phyloP scores from a whole-genome alignment of 179 eudicot species.

The Dionaea muscipula region DNA sequence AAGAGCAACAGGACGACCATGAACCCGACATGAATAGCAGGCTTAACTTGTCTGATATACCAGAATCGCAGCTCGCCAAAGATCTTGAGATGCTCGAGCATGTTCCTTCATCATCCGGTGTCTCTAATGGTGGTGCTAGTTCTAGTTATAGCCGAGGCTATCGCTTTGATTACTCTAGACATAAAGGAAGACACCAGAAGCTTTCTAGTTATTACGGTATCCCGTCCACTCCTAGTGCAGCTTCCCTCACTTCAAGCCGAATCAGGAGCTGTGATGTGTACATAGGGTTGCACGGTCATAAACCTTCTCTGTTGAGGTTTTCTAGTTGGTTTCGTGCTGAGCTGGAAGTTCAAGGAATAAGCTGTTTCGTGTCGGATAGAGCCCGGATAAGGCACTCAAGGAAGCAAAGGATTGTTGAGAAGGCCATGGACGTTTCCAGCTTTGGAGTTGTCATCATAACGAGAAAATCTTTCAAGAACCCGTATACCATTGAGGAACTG shows the following conservation, averaged over 20 bases:
- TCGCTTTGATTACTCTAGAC: slow-evolving; percentile 35
- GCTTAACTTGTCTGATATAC: slow-evolving; percentile 19
- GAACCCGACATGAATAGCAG: slow-evolving; percentile 27
- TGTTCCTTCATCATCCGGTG: slow-evolving; percentile 47
- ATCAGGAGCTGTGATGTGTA: slow-evolving; percentile 77
- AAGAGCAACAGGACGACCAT: slow-evolving; percentile 13
- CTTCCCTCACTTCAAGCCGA: slow-evolving; percentile 49
- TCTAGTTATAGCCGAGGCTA: slow-evolving; percentile 30
- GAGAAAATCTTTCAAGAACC: slow-evolving; percentile 72
- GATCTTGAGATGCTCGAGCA: slow-evolving; percentile 39
- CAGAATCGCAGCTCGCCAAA: slow-evolving; percentile 27
- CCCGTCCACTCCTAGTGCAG: slow-evolving; percentile 34
- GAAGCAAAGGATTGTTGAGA: slow-evolving; percentile 60
- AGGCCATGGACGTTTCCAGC: slow-evolving; percentile 76
- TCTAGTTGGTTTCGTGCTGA: slow-evolving; percentile 82
- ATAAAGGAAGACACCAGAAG: slow-evolving; percentile 44
- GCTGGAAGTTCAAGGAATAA: slow-evolving; percentile 78
- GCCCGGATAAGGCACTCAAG: slow-evolving; percentile 62
- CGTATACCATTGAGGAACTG: slow-evolving; percentile 80
- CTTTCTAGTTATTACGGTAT: slow-evolving; percentile 32
- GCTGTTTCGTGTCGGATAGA: slow-evolving; percentile 71
- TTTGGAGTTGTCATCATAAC: slow-evolving; percentile 82
- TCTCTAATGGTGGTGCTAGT: slow-evolving; percentile 34
- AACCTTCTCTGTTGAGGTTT: slow-evolving; percentile 49
- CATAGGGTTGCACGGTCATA: slow-evolving; percentile 68